Evolutionary conservation across 768 basidiomycete species (phyloP).

Genomic region (Cystofilobasidium macerans): DNA sequence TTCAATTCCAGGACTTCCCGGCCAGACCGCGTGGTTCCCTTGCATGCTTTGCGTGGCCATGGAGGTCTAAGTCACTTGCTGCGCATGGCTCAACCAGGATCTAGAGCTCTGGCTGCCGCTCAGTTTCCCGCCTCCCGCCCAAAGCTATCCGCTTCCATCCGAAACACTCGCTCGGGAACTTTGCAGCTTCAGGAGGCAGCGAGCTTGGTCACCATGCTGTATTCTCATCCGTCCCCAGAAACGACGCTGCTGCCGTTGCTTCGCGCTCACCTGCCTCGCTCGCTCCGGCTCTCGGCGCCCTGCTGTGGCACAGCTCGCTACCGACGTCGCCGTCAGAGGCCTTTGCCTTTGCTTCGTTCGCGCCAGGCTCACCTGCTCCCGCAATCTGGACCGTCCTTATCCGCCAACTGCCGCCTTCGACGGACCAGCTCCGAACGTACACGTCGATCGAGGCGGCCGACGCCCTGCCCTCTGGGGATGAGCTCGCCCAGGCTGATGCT

Average conservation of each 20-base stretch:
- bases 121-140: too few species aligned
- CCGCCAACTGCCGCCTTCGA: constrained; percentile 4
- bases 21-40: too few species aligned
- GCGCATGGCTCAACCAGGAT: too few species aligned
- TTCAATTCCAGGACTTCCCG: too few species aligned
- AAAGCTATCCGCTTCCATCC: too few species aligned
- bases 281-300: constrained; percentile 1
- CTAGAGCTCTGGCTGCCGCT: too few species aligned
- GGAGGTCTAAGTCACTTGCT: too few species aligned
- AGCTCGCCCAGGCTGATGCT: neutral
- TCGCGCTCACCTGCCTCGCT: constrained; percentile 4
- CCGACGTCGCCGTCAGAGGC: neutral
- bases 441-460: neutral
- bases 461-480: neutral
- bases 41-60: too few species aligned
- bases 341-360: constrained; percentile 9
- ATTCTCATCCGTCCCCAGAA: neutral
- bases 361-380: neutral
- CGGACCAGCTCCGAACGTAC: constrained; percentile 7
- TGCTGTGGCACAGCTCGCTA: neutral
- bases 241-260: neutral
- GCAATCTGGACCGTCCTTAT: constrained; percentile 6
- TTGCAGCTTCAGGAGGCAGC: too few species aligned
- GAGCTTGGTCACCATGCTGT: too few species aligned
- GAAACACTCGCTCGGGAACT: too few species aligned